phyloP scores from a whole-genome alignment of 805 yeast genomes.

The Maudiozyma serrabonitensis region DNA sequence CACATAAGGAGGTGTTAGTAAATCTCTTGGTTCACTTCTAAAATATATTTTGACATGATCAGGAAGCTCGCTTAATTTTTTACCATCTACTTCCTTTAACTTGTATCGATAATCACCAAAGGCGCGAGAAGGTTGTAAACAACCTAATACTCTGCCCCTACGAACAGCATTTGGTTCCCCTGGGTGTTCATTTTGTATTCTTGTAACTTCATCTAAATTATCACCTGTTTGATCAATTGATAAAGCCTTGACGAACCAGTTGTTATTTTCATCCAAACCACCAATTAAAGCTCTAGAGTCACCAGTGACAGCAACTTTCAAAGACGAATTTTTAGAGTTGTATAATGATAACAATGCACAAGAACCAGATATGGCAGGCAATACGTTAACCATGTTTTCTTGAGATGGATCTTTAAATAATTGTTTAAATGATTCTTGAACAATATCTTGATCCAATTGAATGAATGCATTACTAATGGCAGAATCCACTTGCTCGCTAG shows the following conservation, averaged over 20 bases:
- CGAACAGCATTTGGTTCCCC: conserved; percentile 74
- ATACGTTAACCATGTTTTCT: conserved; percentile 48
- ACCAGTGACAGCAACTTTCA: conserved; percentile 92
- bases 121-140: conserved; percentile 90
- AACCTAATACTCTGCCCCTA: conserved; percentile 85
- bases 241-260: conserved; percentile 82
- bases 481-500: conserved; percentile 52
- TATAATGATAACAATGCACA: conserved; percentile 85
- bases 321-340: conserved; percentile 59
- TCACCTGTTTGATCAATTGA: conserved; percentile 93
- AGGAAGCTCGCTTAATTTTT: conserved; percentile 47
- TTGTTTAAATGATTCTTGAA: conserved; percentile 59
- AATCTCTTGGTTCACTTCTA: conserved; percentile 57
- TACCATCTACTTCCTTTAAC: conserved; percentile 47
- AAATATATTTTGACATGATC: conserved; percentile 76
- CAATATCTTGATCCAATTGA: conserved; percentile 78
- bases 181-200: conserved; percentile 83
- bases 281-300: conserved; percentile 91
- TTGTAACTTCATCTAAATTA: conserved; percentile 73
- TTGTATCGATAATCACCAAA: conserved; percentile 96
- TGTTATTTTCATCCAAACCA: conserved; percentile 48
- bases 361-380: conserved; percentile 93
- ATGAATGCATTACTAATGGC: conserved; percentile 77
- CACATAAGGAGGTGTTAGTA: conserved; percentile 90
- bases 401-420: conserved; percentile 59